Evolutionary conservation across 2,329 filamentous ascomycete genomes (phyloP).

Genomic region (Cladophialophora exuberans): DNA sequence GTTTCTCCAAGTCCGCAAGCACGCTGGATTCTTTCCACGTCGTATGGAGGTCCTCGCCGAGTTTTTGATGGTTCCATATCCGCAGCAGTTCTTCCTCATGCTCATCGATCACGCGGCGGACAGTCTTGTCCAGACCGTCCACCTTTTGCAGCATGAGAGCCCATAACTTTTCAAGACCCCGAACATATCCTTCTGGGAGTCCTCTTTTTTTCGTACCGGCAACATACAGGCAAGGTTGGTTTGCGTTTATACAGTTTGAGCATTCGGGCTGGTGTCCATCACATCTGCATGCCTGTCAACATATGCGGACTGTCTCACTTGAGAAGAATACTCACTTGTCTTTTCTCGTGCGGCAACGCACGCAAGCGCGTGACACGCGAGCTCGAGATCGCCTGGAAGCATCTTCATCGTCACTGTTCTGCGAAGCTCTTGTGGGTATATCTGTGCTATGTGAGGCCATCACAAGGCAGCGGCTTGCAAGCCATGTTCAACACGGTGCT

Average conservation of each 20-base stretch:
- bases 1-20: constrained; percentile 44
- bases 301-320: too few relatives aligned
- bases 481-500: constrained; percentile 16
- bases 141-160: constrained; percentile 49
- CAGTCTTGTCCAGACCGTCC: constrained; percentile 47
- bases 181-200: constrained; percentile 51
- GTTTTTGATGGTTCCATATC: constrained; percentile 44
- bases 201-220: constrained; percentile 50
- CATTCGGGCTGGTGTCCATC: constrained; percentile 49
- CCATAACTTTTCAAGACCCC: constrained; percentile 51
- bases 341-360: constrained; percentile 45
- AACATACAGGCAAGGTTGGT: constrained; percentile 48
- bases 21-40: constrained; percentile 49
- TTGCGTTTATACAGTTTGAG: constrained; percentile 45
- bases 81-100: constrained; percentile 40
- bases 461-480: constrained; percentile 14
- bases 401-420: constrained; percentile 43
- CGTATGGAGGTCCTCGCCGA: constrained; percentile 48
- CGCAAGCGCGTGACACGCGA: constrained; percentile 51
- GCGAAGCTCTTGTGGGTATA: constrained; percentile 18
- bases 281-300: too few relatives aligned
- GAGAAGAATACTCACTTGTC: too few relatives aligned
- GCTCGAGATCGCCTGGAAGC: constrained; percentile 45
- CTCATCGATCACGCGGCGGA: constrained; percentile 43
- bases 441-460: constrained; percentile 22